Evolutionary conservation across 768 basidiomycete species (phyloP).

Genomic region (Tricholoma terreum): DNA sequence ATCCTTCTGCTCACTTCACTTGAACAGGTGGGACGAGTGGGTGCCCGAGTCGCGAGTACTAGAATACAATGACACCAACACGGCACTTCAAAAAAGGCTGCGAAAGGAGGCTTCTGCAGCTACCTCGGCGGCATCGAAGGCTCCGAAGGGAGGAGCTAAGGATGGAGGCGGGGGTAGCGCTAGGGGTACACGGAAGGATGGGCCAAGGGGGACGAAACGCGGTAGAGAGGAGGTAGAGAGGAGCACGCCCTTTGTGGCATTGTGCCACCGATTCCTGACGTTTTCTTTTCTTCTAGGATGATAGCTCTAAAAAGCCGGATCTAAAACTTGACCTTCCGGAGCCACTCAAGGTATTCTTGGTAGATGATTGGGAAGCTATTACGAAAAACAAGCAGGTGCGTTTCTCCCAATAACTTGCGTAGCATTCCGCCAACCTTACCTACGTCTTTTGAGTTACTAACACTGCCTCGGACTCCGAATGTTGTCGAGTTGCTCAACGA

Average conservation of each 20-base stretch:
- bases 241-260: not conserved
- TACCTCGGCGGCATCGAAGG: slow-evolving; percentile 16
- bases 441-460: slow-evolving; percentile 59
- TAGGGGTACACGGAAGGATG: slow-evolving; percentile 51
- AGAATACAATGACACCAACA: slow-evolving; percentile 80
- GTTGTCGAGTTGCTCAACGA: slow-evolving; percentile 75
- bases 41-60: slow-evolving; percentile 78
- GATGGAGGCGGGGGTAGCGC: slow-evolving; percentile 30
- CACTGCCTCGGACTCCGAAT: slow-evolving; percentile 75
- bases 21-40: slow-evolving; percentile 95
- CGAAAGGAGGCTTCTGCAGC: slow-evolving; percentile 29
- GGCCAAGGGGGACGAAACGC: slow-evolving; percentile 63
- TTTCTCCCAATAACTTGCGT: not conserved
- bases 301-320: slow-evolving; percentile 75
- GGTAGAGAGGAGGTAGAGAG: slow-evolving; percentile 67
- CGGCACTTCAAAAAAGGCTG: slow-evolving; percentile 74
- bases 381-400: slow-evolving; percentile 90
- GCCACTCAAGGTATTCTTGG: slow-evolving; percentile 80
- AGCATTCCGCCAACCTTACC: not conserved
- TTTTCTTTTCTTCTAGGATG: slow-evolving; percentile 50
- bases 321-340: slow-evolving; percentile 91
- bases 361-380: slow-evolving; percentile 97
- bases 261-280: not conserved
- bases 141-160: slow-evolving; percentile 19
- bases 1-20: not conserved